phyloP scores from a whole-genome alignment of 208 protist species.

The Trypanosoma brucei region DNA sequence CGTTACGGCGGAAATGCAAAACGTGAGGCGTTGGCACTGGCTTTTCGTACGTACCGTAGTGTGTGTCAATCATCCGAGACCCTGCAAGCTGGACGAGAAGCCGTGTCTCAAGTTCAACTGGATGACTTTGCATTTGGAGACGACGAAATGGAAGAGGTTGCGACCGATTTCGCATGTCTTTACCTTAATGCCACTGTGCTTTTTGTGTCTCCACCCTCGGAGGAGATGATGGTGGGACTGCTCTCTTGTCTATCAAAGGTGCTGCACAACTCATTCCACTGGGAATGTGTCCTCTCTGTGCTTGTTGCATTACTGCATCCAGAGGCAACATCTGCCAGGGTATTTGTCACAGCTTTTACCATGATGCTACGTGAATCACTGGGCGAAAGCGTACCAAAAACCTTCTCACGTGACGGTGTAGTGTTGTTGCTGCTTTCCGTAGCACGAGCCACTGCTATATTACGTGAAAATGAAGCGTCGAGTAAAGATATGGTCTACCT shows the following conservation, averaged over 20 bases:
- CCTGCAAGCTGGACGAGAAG: constrained; percentile 11
- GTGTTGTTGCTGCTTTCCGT: constrained; percentile 10
- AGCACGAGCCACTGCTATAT: constrained; percentile 3
- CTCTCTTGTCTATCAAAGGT: constrained; percentile 4
- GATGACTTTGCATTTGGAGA: constrained; percentile 17
- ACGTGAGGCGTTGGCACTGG: constrained; percentile 14
- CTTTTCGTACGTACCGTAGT: constrained; percentile 24
- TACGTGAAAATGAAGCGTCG: neutral
- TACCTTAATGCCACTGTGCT: constrained; percentile 24
- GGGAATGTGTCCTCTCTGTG: constrained; percentile 24
- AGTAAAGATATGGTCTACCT: constrained; percentile 10
- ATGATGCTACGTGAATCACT: constrained; percentile 2
- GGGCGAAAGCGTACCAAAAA: neutral
- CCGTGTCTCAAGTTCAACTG: constrained; percentile 4
- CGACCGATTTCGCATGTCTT: constrained; percentile 23
- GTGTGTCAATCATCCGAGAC: constrained; percentile 13
- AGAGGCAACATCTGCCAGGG: neutral
- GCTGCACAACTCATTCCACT: constrained; percentile 19
- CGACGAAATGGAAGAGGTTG: constrained; percentile 17
- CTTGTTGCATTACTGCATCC: constrained; percentile 11
- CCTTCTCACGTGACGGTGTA: constrained; percentile 10
- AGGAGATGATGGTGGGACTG: constrained; percentile 16
- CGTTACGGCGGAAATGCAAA: constrained; percentile 20
- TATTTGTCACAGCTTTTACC: constrained; percentile 10
- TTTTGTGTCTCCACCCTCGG: constrained; percentile 13